These are phyloP conservation scores for Leishmania amazonensis DNA, from an alignment of 208 protist species.

Conservation along the genomic window DNA sequence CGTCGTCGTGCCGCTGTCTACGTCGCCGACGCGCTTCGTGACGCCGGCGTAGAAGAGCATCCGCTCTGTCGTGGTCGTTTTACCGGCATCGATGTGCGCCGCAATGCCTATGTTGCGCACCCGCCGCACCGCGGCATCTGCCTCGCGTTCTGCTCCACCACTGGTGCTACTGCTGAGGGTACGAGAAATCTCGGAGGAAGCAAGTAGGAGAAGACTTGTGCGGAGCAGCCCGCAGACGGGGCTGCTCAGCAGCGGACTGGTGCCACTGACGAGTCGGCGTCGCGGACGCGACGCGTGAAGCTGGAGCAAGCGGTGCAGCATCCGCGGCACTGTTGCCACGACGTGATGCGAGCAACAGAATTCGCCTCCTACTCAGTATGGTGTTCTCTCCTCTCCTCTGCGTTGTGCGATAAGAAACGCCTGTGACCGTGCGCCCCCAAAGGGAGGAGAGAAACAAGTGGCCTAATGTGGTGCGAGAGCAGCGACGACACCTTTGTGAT, in stretches of 20 bases:
- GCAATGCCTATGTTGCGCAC: constrained; percentile 96
- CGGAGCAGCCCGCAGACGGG: not conserved
- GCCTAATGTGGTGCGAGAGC: not conserved
- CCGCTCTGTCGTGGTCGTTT: constrained; percentile 96
- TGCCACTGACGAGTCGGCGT: not conserved
- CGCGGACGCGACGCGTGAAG: not conserved
- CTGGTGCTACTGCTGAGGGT: not conserved
- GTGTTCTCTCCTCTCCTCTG: not conserved
- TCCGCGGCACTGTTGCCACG: not conserved
- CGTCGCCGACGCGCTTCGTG: constrained; percentile 88
- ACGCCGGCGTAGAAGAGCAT: constrained; percentile 95
- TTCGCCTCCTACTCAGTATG: not conserved
- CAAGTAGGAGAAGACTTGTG: not conserved
- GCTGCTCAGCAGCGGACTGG: not conserved
- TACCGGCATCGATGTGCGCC: constrained; percentile 96
- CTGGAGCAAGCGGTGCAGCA: not conserved
- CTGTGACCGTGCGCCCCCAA: not conserved
- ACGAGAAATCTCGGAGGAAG: not conserved
- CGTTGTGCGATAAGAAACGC: not conserved
- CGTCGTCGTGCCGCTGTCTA: constrained; percentile 96
- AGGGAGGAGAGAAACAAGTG: not conserved
- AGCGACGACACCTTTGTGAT: not conserved
- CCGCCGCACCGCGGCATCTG: constrained; percentile 12
- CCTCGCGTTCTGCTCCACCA: not conserved
- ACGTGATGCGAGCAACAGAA: not conserved